phyloP scores from a whole-genome alignment of 495 filamentous ascomycete species.

The Polyplosphaeria fusca region DNA sequence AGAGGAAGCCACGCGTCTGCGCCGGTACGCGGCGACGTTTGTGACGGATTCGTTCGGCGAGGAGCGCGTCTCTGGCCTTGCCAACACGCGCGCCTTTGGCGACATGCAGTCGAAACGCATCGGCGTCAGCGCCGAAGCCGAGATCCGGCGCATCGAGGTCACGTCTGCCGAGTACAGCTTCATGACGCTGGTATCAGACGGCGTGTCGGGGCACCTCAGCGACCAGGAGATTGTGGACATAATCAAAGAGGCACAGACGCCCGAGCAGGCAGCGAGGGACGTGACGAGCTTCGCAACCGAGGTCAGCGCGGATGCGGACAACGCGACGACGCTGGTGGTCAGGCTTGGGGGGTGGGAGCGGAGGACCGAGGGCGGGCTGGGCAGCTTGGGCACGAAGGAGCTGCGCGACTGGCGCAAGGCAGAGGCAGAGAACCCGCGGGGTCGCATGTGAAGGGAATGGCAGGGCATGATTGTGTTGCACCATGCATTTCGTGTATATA shows the following conservation, averaged over 20 bases:
- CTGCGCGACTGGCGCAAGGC: constrained; percentile 76
- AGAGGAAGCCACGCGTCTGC: constrained; percentile 73
- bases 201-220: constrained; percentile 72
- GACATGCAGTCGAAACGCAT: constrained; percentile 88
- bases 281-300: constrained; percentile 86
- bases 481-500: too few relatives aligned
- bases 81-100: constrained; percentile 91
- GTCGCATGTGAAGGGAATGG: constrained; percentile 57
- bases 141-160: constrained; percentile 71
- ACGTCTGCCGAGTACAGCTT: constrained; percentile 80
- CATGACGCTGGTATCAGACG: constrained; percentile 82
- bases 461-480: too few relatives aligned
- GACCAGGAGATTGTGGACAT: constrained; percentile 97
- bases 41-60: constrained; percentile 96
- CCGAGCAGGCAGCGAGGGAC: constrained; percentile 74
- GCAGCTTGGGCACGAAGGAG: constrained; percentile 87
- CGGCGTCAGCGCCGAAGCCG: constrained; percentile 90
- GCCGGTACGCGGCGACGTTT: constrained; percentile 80
- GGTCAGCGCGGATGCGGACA: constrained; percentile 77
- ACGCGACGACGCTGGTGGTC: constrained; percentile 91
- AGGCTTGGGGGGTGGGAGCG: constrained; percentile 94
- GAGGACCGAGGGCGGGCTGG: constrained; percentile 79
- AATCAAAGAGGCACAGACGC: constrained; percentile 87
- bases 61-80: constrained; percentile 88
- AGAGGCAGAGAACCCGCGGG: constrained; percentile 80